A percentile compares a stretch with the other conserved stretches of the same genome.
Conservation (phyloP, 495 filamentous ascomycete genomes). For the Trichoderma gamsii region DNA sequence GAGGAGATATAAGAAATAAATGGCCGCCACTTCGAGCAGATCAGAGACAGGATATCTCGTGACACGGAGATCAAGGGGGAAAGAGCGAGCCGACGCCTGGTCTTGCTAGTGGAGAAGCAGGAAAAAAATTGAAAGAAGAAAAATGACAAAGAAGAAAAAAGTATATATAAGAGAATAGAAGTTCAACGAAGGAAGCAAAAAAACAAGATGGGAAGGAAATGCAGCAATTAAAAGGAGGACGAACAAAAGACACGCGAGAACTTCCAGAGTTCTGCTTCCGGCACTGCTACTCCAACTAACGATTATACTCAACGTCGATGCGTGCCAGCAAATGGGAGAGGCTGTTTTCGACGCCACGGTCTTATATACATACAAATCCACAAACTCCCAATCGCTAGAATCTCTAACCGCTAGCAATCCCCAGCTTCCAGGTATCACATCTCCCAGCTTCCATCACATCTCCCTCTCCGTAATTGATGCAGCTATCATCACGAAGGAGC, state of each 20-base stretch:
- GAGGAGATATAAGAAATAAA: not conserved
- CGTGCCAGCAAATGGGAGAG: slow-evolving; percentile 27
- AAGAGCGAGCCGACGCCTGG: not conserved
- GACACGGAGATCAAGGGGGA: slow-evolving; percentile 8
- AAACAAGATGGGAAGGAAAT: slow-evolving; percentile 14
- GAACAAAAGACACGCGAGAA: slow-evolving; percentile 33
- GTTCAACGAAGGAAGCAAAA: slow-evolving; percentile 18
- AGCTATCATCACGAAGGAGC: not conserved
- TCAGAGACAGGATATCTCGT: not conserved
- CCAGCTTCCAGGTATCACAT: not conserved
- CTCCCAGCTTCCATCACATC: not conserved
- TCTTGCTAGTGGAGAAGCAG: not conserved
- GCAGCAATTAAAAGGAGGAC: slow-evolving; percentile 18
- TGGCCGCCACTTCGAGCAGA: not conserved
- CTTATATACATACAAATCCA: not conserved
- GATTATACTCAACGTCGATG: not conserved
- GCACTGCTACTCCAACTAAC: slow-evolving; percentile 20
- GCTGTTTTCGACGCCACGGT: not conserved
- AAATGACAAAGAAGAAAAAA: slow-evolving; percentile 19
- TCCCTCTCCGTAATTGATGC: not conserved
- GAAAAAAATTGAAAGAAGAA: not conserved
- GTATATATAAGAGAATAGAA: slow-evolving; percentile 20
- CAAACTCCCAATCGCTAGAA: not conserved
- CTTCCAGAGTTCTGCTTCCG: slow-evolving; percentile 49
- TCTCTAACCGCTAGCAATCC: slow-evolving; percentile 2